phyloP scores from a whole-genome alignment of 2,329 filamentous ascomycete species.

The Cryphonectria parasitica region DNA sequence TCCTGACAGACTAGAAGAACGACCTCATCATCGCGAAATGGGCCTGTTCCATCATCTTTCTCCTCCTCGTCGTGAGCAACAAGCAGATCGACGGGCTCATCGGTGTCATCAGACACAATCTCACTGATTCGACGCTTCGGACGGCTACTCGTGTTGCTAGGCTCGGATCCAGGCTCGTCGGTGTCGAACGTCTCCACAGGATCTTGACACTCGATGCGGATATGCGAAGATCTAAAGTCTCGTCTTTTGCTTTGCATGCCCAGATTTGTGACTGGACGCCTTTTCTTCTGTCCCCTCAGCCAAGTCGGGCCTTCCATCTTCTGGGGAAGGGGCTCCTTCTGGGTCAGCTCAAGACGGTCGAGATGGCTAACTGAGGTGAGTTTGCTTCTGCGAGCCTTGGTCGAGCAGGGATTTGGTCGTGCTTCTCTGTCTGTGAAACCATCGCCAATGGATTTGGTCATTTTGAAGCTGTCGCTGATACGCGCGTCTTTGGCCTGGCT shows the following conservation, averaged over 20 bases:
- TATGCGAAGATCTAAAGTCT: constrained; percentile 16
- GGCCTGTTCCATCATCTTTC: not conserved
- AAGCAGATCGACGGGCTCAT: not conserved
- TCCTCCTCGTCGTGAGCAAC: not conserved
- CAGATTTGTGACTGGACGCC: not conserved
- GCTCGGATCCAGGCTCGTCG: not conserved
- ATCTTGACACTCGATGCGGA: constrained; percentile 14
- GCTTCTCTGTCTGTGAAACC: constrained; percentile 25
- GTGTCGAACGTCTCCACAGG: not conserved
- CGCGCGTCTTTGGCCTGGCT: not conserved
- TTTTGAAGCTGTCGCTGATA: not conserved
- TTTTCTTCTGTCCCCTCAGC: constrained; percentile 23
- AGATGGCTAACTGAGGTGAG: constrained; percentile 11
- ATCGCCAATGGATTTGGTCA: constrained; percentile 9
- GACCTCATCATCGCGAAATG: constrained; percentile 1
- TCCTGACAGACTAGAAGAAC: constrained; percentile 1
- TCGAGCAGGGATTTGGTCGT: constrained; percentile 8
- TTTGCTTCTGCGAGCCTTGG: constrained; percentile 18
- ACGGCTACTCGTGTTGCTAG: not conserved
- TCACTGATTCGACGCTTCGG: not conserved
- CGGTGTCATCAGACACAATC: not conserved
- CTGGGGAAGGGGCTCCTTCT: constrained; percentile 21
- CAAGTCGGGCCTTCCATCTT: constrained; percentile 14
- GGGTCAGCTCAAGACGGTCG: constrained; percentile 33
- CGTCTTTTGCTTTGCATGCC: constrained; percentile 6